A percentile compares a stretch with the other conserved stretches of the same genome.
These are phyloP conservation scores for Cicer yamashitae DNA, from an alignment of 306 rosid genomes.

Conservation along the genomic window DNA sequence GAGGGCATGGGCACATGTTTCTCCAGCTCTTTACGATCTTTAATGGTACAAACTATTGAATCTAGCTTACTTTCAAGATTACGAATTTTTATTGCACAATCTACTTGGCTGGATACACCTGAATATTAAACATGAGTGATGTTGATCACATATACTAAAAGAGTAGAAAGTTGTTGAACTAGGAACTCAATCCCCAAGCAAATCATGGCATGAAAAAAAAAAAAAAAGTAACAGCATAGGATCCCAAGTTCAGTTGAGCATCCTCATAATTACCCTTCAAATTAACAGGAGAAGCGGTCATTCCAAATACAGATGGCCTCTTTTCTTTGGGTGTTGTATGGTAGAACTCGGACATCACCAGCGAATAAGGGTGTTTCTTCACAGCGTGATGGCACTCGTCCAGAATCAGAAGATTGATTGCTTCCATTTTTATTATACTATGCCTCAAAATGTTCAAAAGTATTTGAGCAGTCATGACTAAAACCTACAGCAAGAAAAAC, in stretches of 20 bases:
- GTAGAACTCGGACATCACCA: slow-evolving; percentile 99
- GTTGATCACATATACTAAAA: slow-evolving; percentile 15
- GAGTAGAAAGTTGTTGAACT: slow-evolving; percentile 10
- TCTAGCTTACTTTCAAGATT: slow-evolving; percentile 99
- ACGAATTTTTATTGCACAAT: slow-evolving; percentile 96
- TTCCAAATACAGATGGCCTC: slow-evolving; percentile 95
- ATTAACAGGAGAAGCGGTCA: slow-evolving; percentile 99
- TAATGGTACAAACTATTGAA: slow-evolving; percentile 92
- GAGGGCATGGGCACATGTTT: slow-evolving; percentile 98
- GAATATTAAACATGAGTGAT: slow-evolving; percentile 49
- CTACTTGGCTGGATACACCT: slow-evolving; percentile 98
- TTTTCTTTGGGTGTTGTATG: slow-evolving; percentile 88
- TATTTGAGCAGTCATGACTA: slow-evolving; percentile 99
- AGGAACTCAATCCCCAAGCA: slow-evolving; percentile 24
- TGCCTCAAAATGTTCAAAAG: slow-evolving; percentile 97
- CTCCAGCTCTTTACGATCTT: slow-evolving; percentile 98
- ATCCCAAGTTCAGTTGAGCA: slow-evolving; percentile 38
- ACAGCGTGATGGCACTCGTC: slow-evolving; percentile 99
- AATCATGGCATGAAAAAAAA: slow-evolving; percentile 26
- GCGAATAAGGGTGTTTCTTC: slow-evolving; percentile 96
- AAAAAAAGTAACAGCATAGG: slow-evolving; percentile 13
- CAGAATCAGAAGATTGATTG: slow-evolving; percentile 84
- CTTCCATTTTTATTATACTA: slow-evolving; percentile 94
- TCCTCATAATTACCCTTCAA: slow-evolving; percentile 69
- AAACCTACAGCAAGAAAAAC: slow-evolving; percentile 69